phyloP scores from a whole-genome alignment of 306 rosid genomes.

The Hylodesmum podocarpum region DNA sequence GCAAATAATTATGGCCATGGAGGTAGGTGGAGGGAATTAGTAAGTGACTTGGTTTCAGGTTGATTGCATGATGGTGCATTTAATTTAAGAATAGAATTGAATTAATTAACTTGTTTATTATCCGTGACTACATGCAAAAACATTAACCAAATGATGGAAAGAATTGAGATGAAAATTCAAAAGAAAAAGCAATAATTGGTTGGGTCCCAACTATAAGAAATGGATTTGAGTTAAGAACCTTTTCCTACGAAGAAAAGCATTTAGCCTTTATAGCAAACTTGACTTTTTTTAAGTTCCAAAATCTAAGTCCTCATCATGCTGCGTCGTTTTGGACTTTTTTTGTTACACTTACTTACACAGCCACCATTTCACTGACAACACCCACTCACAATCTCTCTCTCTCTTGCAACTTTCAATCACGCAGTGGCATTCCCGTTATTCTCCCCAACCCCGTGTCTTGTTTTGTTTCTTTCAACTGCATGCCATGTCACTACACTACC shows the following conservation, averaged over 20 bases:
- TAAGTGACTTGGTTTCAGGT: not conserved
- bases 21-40: constrained; percentile 38
- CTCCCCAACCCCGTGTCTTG: not conserved
- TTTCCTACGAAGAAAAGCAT: not conserved
- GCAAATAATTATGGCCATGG: constrained; percentile 27
- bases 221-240: not conserved
- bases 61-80: not conserved
- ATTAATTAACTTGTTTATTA: not conserved
- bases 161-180: not conserved
- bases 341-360: not conserved
- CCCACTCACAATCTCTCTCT: not conserved
- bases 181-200: not conserved
- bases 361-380: constrained; percentile 34
- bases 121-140: not conserved
- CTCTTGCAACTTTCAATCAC: too few relatives aligned
- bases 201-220: not conserved
- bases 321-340: constrained; percentile 23
- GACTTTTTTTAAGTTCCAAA: not conserved
- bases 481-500: too few relatives aligned
- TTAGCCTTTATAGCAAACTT: not conserved
- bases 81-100: not conserved
- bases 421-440: constrained; percentile 53
- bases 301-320: constrained; percentile 5
- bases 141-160: not conserved
- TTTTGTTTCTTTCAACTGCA: too few relatives aligned